Conservation (phyloP, 441 rosid genomes). For the Breynia disticha region DNA sequence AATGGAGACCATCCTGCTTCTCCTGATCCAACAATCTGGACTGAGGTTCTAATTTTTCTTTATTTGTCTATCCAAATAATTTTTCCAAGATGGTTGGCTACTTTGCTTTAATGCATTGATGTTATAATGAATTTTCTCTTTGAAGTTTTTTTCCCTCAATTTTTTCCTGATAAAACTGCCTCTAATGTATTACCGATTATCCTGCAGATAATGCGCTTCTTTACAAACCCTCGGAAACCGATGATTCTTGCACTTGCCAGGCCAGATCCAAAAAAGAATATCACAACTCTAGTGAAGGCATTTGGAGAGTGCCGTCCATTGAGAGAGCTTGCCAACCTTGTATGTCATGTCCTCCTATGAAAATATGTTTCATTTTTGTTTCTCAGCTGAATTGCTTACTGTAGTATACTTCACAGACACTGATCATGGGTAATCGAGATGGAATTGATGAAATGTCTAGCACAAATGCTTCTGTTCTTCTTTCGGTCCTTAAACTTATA, state of each 20-base stretch:
- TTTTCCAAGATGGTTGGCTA: no score
- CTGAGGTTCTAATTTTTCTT: slow-evolving; percentile 43
- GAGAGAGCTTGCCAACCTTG: slow-evolving; percentile 90
- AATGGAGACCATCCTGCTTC: slow-evolving; percentile 51
- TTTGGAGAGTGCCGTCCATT: slow-evolving; percentile 92
- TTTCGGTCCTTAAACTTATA: slow-evolving; percentile 74
- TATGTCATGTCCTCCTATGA: slow-evolving; percentile 24
- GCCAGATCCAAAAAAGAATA: slow-evolving; percentile 96
- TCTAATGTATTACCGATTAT: slow-evolving; percentile 1
- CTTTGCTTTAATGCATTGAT: no score
- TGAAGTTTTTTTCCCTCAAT: no score
- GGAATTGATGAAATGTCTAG: slow-evolving; percentile 84
- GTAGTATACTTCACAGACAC: slow-evolving; percentile 49
- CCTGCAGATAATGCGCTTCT: slow-evolving; percentile 86
- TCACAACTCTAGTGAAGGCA: slow-evolving; percentile 89
- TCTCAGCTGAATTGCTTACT: slow-evolving; percentile 2
- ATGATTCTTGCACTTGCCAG: slow-evolving; percentile 97
- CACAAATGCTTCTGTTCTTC: slow-evolving; percentile 66
- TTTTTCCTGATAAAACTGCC: not conserved
- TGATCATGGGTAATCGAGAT: slow-evolving; percentile 92
- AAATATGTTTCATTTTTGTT: slow-evolving; percentile 6
- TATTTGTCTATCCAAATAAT: not conserved
- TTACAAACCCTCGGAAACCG: slow-evolving; percentile 84
- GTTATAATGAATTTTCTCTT: no score
- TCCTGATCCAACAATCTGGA: slow-evolving; percentile 86